A percentile compares a stretch with the other conserved stretches of the same genome.
These are phyloP conservation scores for Ligustrum vulgare DNA, from an alignment of 257 asterid genomes.

Conservation along the genomic window DNA sequence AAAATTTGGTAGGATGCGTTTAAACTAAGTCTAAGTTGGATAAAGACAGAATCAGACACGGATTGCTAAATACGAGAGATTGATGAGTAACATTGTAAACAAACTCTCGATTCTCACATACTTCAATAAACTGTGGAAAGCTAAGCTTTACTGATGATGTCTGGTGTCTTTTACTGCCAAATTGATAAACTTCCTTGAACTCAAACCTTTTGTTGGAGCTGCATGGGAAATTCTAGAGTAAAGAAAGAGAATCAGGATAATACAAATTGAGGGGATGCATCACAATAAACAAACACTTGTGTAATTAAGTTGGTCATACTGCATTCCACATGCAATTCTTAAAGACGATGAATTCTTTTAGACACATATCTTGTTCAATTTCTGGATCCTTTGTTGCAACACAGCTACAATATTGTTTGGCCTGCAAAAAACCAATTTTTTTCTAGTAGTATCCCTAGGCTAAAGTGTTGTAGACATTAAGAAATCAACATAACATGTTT, in stretches of 20 bases:
- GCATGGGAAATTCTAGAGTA: conserved; percentile 18
- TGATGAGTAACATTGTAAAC: conserved; percentile 1
- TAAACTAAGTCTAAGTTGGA: conserved; percentile 8
- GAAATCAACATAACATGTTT: background rate
- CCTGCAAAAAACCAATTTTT: conserved; percentile 43
- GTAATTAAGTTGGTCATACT: conserved; percentile 43
- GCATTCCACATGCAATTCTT: conserved; percentile 79
- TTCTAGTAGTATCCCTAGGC: background rate
- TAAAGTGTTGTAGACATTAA: background rate
- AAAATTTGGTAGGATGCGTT: conserved; percentile 18
- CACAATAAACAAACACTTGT: conserved; percentile 10
- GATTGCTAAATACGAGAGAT: conserved; percentile 7
- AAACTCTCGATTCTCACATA: conserved; percentile 2
- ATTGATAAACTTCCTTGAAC: conserved; percentile 20
- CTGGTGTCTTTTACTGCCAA: conserved; percentile 21
- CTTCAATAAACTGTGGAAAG: conserved; percentile 4
- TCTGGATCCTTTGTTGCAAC: conserved; percentile 80
- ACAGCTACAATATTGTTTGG: conserved; percentile 80
- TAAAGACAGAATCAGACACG: background rate
- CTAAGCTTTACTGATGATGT: conserved; percentile 27
- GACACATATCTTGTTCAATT: conserved; percentile 81
- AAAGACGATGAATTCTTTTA: conserved; percentile 68
- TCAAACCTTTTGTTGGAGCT: conserved; percentile 69
- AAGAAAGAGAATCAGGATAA: background rate
- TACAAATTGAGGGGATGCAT: conserved; percentile 7